Percentiles rank a stretch among this genome's conserved stretches.
phyloP scores from a whole-genome alignment of 2,329 filamentous ascomycete genomes.

The Aspergillus versicolor region DNA sequence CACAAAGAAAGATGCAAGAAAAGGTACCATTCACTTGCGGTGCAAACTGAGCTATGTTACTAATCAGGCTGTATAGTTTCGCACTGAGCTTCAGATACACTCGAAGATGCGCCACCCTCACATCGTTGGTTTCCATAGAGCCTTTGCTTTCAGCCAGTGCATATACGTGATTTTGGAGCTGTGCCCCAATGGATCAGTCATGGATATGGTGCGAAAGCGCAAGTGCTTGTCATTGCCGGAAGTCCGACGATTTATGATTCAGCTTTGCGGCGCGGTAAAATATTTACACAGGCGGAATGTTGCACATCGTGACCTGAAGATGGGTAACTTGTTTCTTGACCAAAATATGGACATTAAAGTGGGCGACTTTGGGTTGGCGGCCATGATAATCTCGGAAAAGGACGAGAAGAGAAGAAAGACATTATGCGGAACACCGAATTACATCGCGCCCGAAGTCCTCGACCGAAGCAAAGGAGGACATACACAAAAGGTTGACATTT shows the following conservation, averaged over 20 bases:
- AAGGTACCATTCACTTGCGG: slow-evolving; percentile 36
- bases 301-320: slow-evolving; percentile 95
- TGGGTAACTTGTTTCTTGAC: slow-evolving; percentile 96
- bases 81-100: slow-evolving; percentile 90
- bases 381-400: slow-evolving; percentile 84
- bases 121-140: slow-evolving; percentile 91
- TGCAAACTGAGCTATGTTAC: neutral
- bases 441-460: slow-evolving; percentile 94
- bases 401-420: slow-evolving; percentile 87
- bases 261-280: slow-evolving; percentile 95
- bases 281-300: slow-evolving; percentile 96
- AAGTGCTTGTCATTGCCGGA: slow-evolving; percentile 91
- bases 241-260: slow-evolving; percentile 88
- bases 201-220: slow-evolving; percentile 94
- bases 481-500: slow-evolving; percentile 96
- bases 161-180: slow-evolving; percentile 94
- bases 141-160: slow-evolving; percentile 83
- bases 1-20: slow-evolving; percentile 52
- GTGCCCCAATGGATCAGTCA: slow-evolving; percentile 91
- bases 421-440: slow-evolving; percentile 95
- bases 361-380: slow-evolving; percentile 93
- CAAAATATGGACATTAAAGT: slow-evolving; percentile 96
- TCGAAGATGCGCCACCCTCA: slow-evolving; percentile 96
- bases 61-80: slow-evolving; percentile 51
- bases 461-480: slow-evolving; percentile 93